Percentiles rank a stretch among this genome's conserved stretches.
These are phyloP conservation scores for Chaetomium cochliodes DNA, from an alignment of 495 filamentous ascomycete genomes.

Conservation along the genomic window DNA sequence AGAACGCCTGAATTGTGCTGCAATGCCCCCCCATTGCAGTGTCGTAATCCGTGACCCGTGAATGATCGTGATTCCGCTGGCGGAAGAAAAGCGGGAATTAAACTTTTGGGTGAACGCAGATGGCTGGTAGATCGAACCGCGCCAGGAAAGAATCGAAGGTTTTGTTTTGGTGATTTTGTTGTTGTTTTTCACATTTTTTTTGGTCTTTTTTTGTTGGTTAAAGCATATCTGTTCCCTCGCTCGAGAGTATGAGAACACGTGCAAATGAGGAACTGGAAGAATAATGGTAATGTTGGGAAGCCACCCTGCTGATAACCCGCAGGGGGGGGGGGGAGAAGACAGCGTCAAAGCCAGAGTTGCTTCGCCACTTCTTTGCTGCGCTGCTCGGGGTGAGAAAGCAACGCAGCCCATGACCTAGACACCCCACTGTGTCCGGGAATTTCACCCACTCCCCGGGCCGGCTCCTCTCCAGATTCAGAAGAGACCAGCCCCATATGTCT, in stretches of 20 bases:
- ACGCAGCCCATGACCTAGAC: too few species aligned
- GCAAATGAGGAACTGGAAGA: background rate
- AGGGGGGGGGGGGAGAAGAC: too few species aligned
- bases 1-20: background rate
- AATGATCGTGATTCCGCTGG: background rate
- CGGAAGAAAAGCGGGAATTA: too few species aligned
- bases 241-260: too few species aligned
- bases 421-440: too few species aligned
- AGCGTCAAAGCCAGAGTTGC: too few species aligned
- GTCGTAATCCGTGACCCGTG: background rate
- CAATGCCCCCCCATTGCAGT: background rate
- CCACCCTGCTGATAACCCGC: too few species aligned
- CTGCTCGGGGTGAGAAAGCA: too few species aligned
- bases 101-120: background rate
- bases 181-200: background rate
- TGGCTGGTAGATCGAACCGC: background rate
- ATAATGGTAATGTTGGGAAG: background rate
- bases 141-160: background rate
- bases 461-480: too few species aligned
- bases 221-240: background rate
- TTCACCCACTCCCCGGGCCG: too few species aligned
- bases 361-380: too few species aligned
- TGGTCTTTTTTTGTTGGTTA: background rate
- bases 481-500: background rate
- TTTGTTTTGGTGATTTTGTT: slow-evolving; percentile 2